Base-by-base conservation (phyloP, 768 basidiomycete genomes). In the Filobasidium floriforme region DNA sequence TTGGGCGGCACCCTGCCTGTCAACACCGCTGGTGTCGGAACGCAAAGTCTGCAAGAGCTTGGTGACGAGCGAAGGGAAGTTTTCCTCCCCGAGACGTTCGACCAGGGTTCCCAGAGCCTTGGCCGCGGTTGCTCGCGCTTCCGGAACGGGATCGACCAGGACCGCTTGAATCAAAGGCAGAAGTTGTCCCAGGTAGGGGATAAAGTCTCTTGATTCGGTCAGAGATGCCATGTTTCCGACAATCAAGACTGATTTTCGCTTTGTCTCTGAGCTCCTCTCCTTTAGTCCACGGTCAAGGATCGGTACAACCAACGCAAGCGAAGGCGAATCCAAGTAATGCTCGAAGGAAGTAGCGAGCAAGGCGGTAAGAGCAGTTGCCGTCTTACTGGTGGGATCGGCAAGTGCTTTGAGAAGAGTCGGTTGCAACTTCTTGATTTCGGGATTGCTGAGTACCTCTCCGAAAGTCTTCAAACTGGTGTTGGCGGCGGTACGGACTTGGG, bases 291-390 rank as follows among this genome's bases (percentile, higher is more conserved):
- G 85, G 74, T 98, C 93, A 52, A 99, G 81, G 71, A 99, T 94
- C 0, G 96, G 96, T 67, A 98, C 85, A 61, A 97, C 89, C 89
- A 99, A 79, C 19, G 96, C 96, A 9, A 99, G 81, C 3, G 94
- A 97, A 0, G 96, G 93, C 64, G 94, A 89, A 70, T 98, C 96
- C 70, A 99, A 93, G 74, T 96, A 97, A 75, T 99, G 96, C 80
- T 91, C 88, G 81, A 98, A 99, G 4, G 92, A 91, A 14, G 90
- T 97, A 77, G 91, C 91, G 66, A 98, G 82, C 60, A 99, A 82
- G 0, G 89, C 84, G n/a, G 87, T 80, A 61, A 99, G 80, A 0
- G 93, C 96, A 70, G 83, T 86, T 15, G 88, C 84, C 3, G 90
- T 97, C 81, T 92, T 96, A 66, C 77, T 78, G 0, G 85, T 85